These are phyloP conservation scores for Phytopythium montanum DNA, from an alignment of 352 stramenopile species.

Conservation along the genomic window DNA sequence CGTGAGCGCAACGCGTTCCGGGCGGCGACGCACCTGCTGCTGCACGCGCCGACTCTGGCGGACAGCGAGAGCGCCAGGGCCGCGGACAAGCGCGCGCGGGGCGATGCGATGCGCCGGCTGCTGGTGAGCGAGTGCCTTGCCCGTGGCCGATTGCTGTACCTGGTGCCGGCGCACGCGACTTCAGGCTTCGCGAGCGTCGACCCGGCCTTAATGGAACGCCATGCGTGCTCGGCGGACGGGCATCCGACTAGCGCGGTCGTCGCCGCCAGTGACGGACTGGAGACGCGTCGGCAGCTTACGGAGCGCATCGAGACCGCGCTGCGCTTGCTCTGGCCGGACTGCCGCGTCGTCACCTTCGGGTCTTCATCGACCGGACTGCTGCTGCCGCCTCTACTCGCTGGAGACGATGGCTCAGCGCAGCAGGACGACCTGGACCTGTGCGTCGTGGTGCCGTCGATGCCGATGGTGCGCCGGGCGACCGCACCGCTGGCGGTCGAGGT, in stretches of 20 bases:
- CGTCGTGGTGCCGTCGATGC: conserved; percentile 52
- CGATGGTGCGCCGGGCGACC: conserved; percentile 45
- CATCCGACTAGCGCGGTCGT: not conserved
- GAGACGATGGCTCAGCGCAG: not conserved
- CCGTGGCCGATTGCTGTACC: conserved; percentile 30
- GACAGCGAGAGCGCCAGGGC: conserved; percentile 7
- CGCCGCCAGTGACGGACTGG: conserved; percentile 10
- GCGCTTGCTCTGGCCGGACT: conserved; percentile 62
- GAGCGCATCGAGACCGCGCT: conserved; percentile 37
- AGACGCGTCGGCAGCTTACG: conserved; percentile 28
- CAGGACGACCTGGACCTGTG: conserved; percentile 71
- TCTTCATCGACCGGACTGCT: conserved; percentile 59
- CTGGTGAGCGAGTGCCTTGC: conserved; percentile 38
- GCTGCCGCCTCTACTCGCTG: not conserved
- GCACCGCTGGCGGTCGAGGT: conserved; percentile 49
- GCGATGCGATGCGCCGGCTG: conserved; percentile 34
- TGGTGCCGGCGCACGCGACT: conserved; percentile 26
- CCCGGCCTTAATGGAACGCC: not conserved
- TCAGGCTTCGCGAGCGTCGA: not conserved
- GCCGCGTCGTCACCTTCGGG: conserved; percentile 57
- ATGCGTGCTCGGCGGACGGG: not conserved
- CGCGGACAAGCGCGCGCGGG: conserved; percentile 26
- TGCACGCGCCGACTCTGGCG: conserved; percentile 16
- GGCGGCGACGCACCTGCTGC: conserved; percentile 35
- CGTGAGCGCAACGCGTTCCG: conserved; percentile 14